These are phyloP conservation scores for Phytophthora sp. DNA, from an alignment of 352 stramenopile genomes.

Conservation along the genomic window DNA sequence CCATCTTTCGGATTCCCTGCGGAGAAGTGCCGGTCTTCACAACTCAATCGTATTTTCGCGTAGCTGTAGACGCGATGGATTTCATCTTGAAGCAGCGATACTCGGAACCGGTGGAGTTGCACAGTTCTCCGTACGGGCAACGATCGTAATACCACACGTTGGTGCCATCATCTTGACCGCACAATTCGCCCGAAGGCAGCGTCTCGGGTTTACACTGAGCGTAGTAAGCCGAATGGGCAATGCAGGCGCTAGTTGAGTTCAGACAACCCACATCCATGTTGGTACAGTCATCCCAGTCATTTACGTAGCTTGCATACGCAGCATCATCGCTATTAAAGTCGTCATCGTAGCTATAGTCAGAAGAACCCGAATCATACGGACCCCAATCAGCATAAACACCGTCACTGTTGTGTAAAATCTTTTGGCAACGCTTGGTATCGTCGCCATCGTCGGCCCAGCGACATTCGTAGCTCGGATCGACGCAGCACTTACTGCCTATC, in stretches of 20 bases:
- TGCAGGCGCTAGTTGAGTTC: too few species aligned
- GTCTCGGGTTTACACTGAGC: constrained; percentile 24
- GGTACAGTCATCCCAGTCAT: constrained; percentile 1
- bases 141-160: constrained; percentile 26
- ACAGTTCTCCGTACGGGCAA: constrained; percentile 21
- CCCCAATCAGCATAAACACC: too few species aligned
- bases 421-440: constrained; percentile 8
- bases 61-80: too few species aligned
- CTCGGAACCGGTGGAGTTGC: constrained; percentile 10
- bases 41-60: too few species aligned
- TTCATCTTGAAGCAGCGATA: too few species aligned
- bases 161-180: constrained; percentile 24
- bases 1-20: too few species aligned
- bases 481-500: constrained; percentile 12
- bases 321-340: neutral
- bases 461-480: constrained; percentile 10
- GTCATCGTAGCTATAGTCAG: too few species aligned
- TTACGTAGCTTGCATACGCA: too few species aligned
- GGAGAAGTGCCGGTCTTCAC: too few species aligned
- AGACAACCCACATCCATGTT: neutral
- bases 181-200: constrained; percentile 12
- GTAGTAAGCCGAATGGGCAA: constrained; percentile 17
- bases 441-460: constrained; percentile 5
- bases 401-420: too few species aligned
- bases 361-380: too few species aligned